These are phyloP conservation scores for Lactarius pseudohatsudake DNA, from an alignment of 768 basidiomycete species.

Conservation along the genomic window DNA sequence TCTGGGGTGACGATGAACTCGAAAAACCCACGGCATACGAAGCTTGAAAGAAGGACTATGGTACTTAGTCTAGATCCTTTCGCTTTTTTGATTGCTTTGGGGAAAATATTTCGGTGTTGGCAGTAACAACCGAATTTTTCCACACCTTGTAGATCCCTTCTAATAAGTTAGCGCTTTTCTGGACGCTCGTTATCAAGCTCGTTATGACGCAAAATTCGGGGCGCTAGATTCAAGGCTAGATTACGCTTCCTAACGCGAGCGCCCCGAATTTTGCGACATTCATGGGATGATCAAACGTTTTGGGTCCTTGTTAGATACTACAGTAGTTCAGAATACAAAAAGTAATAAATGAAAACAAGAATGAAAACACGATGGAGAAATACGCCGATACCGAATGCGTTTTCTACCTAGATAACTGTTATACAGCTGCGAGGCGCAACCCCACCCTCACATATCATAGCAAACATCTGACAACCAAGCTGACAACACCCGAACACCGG, in stretches of 20 bases:
- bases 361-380: background rate
- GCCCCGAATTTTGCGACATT: no score
- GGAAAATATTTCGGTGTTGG: background rate
- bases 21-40: background rate
- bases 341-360: background rate
- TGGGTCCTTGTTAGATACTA: background rate
- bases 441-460: no score
- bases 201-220: no score
- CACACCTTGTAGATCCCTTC: conserved; percentile 27
- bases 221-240: no score
- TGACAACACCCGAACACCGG: background rate
- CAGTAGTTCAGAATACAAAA: background rate
- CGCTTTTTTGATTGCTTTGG: conserved; percentile 6
- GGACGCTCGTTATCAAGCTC: no score
- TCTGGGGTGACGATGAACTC: conserved; percentile 6
- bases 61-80: conserved; percentile 20
- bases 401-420: no score
- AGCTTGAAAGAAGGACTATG: conserved; percentile 8
- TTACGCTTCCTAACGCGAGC: no score
- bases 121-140: background rate
- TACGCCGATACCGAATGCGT: no score
- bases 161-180: conserved; percentile 5
- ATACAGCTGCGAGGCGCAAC: background rate
- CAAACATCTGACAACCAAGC: no score
- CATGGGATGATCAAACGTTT: no score